Evolutionary conservation across 1,139 yeast genomes (phyloP), one percentile per base, ranked within the genome.

Genomic region (Pichia sp.): DNA sequence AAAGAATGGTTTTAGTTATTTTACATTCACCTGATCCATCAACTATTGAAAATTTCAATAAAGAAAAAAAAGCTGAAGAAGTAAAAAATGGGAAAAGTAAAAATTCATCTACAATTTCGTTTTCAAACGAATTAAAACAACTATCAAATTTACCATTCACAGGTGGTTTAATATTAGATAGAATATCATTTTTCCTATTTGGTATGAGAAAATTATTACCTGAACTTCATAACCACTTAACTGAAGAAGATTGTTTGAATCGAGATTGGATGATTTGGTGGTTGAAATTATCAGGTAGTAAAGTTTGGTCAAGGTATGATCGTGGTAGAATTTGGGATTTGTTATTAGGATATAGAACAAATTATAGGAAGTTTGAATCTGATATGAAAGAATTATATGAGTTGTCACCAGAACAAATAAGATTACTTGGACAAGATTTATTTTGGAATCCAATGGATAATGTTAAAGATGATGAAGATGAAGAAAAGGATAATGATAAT

Each of bases 231-330:
- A 78, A 76, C 51, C 86, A 80, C 55, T 79, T 90, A 56, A 83
- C 80, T 42, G 96, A 88, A 59, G 97, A 90, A 59, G 92, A 85
- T 53, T 79, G 85, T 37, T 67, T 85, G 46, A 90, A 87, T 57
- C 94, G 86, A 58, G 94, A 85, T 60, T 90, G 97, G 97, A 70
- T 89, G 35, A 74, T 87, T 36, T 90, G 96, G 95, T 90, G 97
- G 97, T 71, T 89, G 55, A 87, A 89, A 61, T 89, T 87, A 74
- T 79, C 87, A 60, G 97, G 97, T n/a, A 78, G 94, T 13, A 85
- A 86, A 65, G 90, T 85, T 9, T 82, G 95, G 79, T 83, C 90
- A 46, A 75, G 83, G 53, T 74, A 75, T 53, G 96, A 88, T 65
- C 69, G 96, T 47, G 96, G 94, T 4, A 73, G 96, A 53, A 73